Evolutionary conservation across 1,139 yeast genomes (phyloP).

Genomic region (Pichia sp.): DNA sequence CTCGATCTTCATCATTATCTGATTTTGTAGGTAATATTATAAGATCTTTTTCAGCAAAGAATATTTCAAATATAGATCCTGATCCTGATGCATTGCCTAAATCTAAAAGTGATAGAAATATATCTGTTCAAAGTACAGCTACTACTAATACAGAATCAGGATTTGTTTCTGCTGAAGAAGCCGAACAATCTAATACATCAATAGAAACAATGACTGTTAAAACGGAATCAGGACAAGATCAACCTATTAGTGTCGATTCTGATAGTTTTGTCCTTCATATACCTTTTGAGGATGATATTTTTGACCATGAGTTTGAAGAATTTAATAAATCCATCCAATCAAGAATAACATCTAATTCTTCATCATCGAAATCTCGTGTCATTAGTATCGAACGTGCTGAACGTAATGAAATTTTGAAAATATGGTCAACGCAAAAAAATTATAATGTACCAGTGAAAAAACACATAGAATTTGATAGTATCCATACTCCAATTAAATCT

Average conservation of each 20-base stretch:
- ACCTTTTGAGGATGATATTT: slow-evolving; percentile 29
- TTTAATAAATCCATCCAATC: slow-evolving; percentile 14
- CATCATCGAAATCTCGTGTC: slow-evolving; percentile 12
- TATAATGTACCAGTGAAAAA: slow-evolving; percentile 20
- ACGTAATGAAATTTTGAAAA: slow-evolving; percentile 26
- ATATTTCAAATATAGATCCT: slow-evolving; percentile 11
- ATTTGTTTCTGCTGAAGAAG: slow-evolving; percentile 30
- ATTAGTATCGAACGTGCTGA: slow-evolving; percentile 26
- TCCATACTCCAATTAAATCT: slow-evolving; percentile 23
- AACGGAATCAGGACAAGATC: not conserved
- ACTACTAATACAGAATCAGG: slow-evolving; percentile 27
- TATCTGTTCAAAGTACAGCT: slow-evolving; percentile 23
- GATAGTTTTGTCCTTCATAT: slow-evolving; percentile 21
- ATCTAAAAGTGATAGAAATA: slow-evolving; percentile 14
- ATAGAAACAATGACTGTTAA: too few relatives aligned
- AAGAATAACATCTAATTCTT: slow-evolving; percentile 10
- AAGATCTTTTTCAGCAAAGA: slow-evolving; percentile 19
- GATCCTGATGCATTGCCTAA: not conserved
- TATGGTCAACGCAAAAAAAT: slow-evolving; percentile 30
- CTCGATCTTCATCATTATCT: slow-evolving; percentile 22
- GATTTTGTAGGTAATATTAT: slow-evolving; percentile 23
- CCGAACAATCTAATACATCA: too few relatives aligned
- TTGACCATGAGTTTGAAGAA: slow-evolving; percentile 16
- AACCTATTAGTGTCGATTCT: slow-evolving; percentile 19
- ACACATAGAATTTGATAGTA: slow-evolving; percentile 24